Evolutionary conservation across 768 basidiomycete species (phyloP), one percentile per base, ranked within the genome.

Genomic region (Macrolepiota fuliginosa): DNA sequence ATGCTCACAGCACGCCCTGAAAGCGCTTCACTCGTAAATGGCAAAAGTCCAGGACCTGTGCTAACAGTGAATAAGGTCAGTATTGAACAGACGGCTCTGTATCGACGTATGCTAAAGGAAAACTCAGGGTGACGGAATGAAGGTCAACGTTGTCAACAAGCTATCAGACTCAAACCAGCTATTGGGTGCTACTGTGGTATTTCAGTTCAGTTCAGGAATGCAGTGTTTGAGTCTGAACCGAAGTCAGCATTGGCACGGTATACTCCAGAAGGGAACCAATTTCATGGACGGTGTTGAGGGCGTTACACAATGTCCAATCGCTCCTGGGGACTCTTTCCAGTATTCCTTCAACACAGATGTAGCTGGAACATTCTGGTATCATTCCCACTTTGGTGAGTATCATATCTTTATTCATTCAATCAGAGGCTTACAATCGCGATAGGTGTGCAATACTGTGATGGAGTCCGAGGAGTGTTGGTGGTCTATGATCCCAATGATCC

Each of bases 221-320:
- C 42, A 1, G 7, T 12, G 17, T 1, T 45, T 32, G 29, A 19
- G 7, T 45, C 42, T 45, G 42, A 45, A 45, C 42, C 15, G 47
- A 19, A 40, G 12, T 61, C 17, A 77, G 77, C 83, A 85, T 64
- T 84, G 82, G 82, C 84, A 85, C 64, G 83, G 84, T 3, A 66
- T 85, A 52, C 74, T 70, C 53, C 83, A 84, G 65, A 66, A 68
- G 0, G 61, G 64, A 2, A 76, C 78, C 9, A 80, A 76, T 59
- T 81, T 72, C 68, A 79, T 74, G 0, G 84, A 85, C 57, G 84
- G 84, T 5, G 63, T 72, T 1, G 69, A 71, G 1, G 65, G 72
- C 47, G 72, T 82, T 1, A 81, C 75, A 12, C 81, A 83, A 63
- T 83, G 82, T 64, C 82, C 82, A 0, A 82, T 83, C 45, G 64